Evolutionary conservation across 2,329 filamentous ascomycete genomes (phyloP), one percentile per base, ranked within the genome.

Genomic region (Colletotrichum godetiae): DNA sequence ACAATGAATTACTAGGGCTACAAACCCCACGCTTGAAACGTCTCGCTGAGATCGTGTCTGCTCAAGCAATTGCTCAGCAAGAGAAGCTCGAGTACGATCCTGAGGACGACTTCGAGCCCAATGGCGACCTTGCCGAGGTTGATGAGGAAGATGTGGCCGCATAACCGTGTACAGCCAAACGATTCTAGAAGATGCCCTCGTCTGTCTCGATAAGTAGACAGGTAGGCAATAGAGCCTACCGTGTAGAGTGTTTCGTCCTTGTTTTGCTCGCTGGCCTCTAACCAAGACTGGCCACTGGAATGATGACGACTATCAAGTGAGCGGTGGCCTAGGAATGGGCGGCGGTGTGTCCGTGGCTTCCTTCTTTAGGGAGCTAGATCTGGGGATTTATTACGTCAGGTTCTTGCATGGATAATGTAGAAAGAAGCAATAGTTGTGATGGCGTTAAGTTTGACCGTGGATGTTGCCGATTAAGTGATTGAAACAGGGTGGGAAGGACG

Each of bases 1-100:
- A 83, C 71, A 58, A 60, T 42, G 29, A 24, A 29, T 22, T 57
- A 52, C 13, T 73, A 97, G 94, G 95, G 96, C 91, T 98, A 62
- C 95, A 98, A 94, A 98, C 95, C 72, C 96, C 96, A 60, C 92
- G 96, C 75, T 86, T 99, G 75, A 98, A 98, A 88, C 93, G 97
- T 74, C 88, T 99, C 67, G 97, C 97, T n/a, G 97, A 99, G 85
- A 98, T 99, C 76, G 97, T 99, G 60, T 97, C 95, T 49, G 94
- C 95, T 37, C 97, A 99, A 84, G 97, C 97, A 37, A 96, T 98
- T 80, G 95, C 95, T 70, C 96, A 98, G 83, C 95, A 97, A 84
- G 95, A 97, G 84, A 96, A 94, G 85, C 85, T 93, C 74, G 93
- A 95, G 61, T 91, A 86, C 74, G 81, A 80, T 22, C 81, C 83